A percentile compares a stretch with the other conserved stretches of the same genome.
Conservation (phyloP, 176 grass and related monocot species). For the Oryza punctata region DNA sequence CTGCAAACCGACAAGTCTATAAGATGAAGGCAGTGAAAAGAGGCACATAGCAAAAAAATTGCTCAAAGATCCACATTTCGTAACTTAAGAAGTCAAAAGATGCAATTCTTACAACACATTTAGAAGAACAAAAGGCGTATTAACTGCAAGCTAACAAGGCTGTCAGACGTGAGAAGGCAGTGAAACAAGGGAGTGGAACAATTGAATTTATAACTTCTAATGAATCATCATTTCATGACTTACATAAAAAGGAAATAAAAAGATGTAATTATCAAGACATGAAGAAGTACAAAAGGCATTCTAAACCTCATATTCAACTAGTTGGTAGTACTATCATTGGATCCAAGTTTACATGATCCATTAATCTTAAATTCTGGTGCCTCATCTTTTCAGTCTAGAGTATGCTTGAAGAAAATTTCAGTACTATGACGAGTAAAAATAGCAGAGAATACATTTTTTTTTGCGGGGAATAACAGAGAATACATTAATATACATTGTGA, state of each 20-base stretch:
- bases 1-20: conserved; percentile 48
- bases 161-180: too few relatives aligned
- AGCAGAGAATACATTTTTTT: neutral
- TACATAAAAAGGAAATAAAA: neutral
- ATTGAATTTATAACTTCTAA: neutral
- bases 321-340: neutral
- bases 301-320: neutral
- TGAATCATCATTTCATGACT: too few relatives aligned
- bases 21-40: too few relatives aligned
- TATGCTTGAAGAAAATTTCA: too few relatives aligned
- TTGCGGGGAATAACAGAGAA: neutral
- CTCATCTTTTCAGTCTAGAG: neutral
- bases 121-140: too few relatives aligned
- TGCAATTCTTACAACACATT: too few relatives aligned
- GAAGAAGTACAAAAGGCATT: neutral
- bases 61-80: too few relatives aligned
- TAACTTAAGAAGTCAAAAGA: too few relatives aligned
- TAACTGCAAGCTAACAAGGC: too few relatives aligned
- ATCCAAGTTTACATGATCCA: neutral
- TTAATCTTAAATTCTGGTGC: too few relatives aligned
- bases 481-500: neutral
- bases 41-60: too few relatives aligned
- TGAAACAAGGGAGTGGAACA: too few relatives aligned
- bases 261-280: neutral
- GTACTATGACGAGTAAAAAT: neutral